Evolutionary conservation across 495 filamentous ascomycete species (phyloP), one percentile per base, ranked within the genome.

Genomic region (Choiromyces venosus): DNA sequence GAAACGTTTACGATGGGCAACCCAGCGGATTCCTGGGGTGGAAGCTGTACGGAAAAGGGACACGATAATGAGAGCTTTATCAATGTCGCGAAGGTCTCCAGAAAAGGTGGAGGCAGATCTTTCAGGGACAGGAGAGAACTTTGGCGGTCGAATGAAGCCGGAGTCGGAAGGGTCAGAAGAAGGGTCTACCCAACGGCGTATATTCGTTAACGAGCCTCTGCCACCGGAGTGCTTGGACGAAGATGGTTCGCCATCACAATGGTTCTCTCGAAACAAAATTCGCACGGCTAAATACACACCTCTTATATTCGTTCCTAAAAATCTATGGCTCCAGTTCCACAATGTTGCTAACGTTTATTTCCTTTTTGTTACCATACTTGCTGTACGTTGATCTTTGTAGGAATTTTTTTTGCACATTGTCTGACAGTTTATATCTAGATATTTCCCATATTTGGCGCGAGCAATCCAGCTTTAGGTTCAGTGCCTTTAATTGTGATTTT

Each of bases 291-390:
- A 97, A 82, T 99, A 97, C 83, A 98, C 96, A 5, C 89, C 96
- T 19, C 83, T 99, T 69, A 96, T 91, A 76, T 99, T 99, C 84
- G 83, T 98, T n/a, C 96, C 96, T 14, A 97, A 98, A 84, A 97
- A 99, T 82, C 82, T 98, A 71, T 99, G 89, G 87, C 90, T 95
- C 72, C 96, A 99, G 82, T 98, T 99, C 82, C 94, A 98, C 84
- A 98, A 98, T 82, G 92, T 99, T 77, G 96, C 96, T 70, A 99
- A 98, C 83, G 89, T 98, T 52, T 99, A 97, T 83, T 99, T 99
- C 86, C 86, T 98, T 71, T 97, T 97, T 84, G 88, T 95, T 74
- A 94, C 97, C 82, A 94, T 99, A 81, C 88, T 99, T 71, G 87
- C 89, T 76, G 96, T 98, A 89, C 83, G 93, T 87, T 33, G 73